These are phyloP conservation scores for Spizellomyces sp. DNA, from an alignment of 192 early-diverging fungal genomes.

Conservation along the genomic window DNA sequence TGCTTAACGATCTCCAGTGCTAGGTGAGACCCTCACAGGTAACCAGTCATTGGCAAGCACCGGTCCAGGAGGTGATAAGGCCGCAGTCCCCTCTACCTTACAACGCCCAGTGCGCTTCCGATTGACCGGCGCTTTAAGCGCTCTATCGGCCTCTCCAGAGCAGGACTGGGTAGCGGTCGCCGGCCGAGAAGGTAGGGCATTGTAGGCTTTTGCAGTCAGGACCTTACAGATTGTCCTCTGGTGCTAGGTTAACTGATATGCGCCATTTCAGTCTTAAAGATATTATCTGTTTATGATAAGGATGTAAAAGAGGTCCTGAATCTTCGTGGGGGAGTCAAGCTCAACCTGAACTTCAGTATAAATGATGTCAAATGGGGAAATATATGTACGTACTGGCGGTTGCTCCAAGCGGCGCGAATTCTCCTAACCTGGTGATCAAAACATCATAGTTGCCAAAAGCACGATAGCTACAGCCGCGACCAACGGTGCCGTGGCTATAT, in stretches of 20 bases:
- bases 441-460: constrained; percentile 47
- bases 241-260: constrained; percentile 1
- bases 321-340: constrained; percentile 60
- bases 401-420: neutral
- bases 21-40: no score
- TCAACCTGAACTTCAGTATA: constrained; percentile 57
- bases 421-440: constrained; percentile 2
- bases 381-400: constrained; percentile 33
- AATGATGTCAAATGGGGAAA: constrained; percentile 86
- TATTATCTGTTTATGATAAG: constrained; percentile 55
- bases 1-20: no score
- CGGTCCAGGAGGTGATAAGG: no score
- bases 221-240: neutral
- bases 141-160: constrained; percentile 66
- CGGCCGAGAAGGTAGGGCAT: constrained; percentile 66
- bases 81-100: no score
- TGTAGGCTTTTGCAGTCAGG: neutral
- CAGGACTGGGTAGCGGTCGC: constrained; percentile 62
- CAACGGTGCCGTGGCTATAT: constrained; percentile 73
- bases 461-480: constrained; percentile 73
- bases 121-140: constrained; percentile 29
- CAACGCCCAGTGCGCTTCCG: constrained; percentile 15
- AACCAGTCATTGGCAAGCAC: no score
- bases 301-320: constrained; percentile 66
- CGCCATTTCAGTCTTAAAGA: constrained; percentile 63